phyloP scores from a whole-genome alignment of 208 protist species.

The Cochliopodium minus region DNA sequence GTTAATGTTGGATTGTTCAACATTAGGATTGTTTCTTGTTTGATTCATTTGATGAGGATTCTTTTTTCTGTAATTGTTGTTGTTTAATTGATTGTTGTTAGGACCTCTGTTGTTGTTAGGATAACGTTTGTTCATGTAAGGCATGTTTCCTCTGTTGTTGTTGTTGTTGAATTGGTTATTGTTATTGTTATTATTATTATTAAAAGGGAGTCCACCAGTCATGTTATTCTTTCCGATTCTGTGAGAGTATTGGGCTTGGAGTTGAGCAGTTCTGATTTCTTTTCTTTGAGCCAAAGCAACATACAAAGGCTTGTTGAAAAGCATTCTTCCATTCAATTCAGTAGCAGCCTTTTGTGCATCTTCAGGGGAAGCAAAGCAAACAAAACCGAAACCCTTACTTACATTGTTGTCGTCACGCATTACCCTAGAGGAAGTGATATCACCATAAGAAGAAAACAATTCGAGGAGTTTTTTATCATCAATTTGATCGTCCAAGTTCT shows the following conservation, averaged over 20 bases:
- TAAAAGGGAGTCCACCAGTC: not conserved
- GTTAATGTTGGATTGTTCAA: slow-evolving; percentile 38
- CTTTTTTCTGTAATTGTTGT: slow-evolving; percentile 14
- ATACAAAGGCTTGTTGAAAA: slow-evolving; percentile 85
- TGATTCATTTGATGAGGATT: slow-evolving; percentile 8
- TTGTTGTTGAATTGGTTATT: too few species aligned
- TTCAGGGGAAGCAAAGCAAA: slow-evolving; percentile 73
- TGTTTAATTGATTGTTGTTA: not conserved
- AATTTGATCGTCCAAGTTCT: slow-evolving; percentile 87
- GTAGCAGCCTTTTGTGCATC: slow-evolving; percentile 84
- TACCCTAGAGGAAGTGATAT: slow-evolving; percentile 84
- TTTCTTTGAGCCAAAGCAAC: slow-evolving; percentile 87
- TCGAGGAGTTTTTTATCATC: slow-evolving; percentile 72
- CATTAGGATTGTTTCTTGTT: slow-evolving; percentile 20
- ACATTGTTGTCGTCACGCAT: slow-evolving; percentile 71
- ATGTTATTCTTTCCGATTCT: not conserved
- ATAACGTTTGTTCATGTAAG: not conserved
- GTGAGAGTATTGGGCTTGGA: slow-evolving; percentile 65
- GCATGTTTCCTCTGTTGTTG: not conserved
- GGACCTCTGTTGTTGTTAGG: not conserved
- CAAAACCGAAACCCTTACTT: slow-evolving; percentile 68
- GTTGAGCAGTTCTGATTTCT: slow-evolving; percentile 75
- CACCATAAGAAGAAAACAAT: slow-evolving; percentile 76
- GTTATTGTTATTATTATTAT: not conserved
- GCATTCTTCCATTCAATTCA: slow-evolving; percentile 88